Evolutionary conservation across 768 basidiomycete genomes (phyloP).

Genomic region (Hortiboletus campestris): DNA sequence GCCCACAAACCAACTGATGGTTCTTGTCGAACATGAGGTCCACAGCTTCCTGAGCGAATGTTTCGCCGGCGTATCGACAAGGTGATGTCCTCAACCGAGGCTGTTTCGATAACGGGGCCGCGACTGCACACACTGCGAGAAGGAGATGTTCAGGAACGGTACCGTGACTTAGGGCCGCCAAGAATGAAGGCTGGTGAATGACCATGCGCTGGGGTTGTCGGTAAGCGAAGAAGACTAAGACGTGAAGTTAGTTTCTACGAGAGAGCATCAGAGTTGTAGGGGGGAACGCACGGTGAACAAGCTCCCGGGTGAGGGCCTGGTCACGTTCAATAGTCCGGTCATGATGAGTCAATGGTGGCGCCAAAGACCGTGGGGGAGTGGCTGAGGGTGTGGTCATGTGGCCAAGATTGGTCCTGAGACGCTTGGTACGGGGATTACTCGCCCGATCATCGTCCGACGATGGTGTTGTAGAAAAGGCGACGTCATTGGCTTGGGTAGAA

Average conservation of each 20-base stretch:
- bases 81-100: constrained; percentile 57
- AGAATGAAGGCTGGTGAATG: constrained; percentile 78
- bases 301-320: constrained; percentile 63
- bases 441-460: constrained; percentile 42
- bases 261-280: background rate
- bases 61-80: constrained; percentile 52
- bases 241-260: constrained; percentile 1
- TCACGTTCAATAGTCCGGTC: constrained; percentile 54
- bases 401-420: constrained; percentile 43
- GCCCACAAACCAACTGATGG: constrained; percentile 56
- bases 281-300: constrained; percentile 61
- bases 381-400: constrained; percentile 36
- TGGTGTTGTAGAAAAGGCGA: constrained; percentile 9
- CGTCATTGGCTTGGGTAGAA: constrained; percentile 13
- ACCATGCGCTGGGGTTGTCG: constrained; percentile 75
- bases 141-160: constrained; percentile 69
- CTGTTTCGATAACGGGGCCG: constrained; percentile 72
- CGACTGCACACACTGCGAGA: constrained; percentile 73
- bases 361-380: constrained; percentile 34
- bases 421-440: constrained; percentile 47
- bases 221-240: constrained; percentile 76
- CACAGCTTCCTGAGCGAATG: constrained; percentile 57
- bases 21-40: constrained; percentile 70
- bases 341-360: constrained; percentile 32
- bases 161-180: constrained; percentile 61